Base-by-base conservation (phyloP, 345 rosid species). In the Gossypium raimondii region DNA sequence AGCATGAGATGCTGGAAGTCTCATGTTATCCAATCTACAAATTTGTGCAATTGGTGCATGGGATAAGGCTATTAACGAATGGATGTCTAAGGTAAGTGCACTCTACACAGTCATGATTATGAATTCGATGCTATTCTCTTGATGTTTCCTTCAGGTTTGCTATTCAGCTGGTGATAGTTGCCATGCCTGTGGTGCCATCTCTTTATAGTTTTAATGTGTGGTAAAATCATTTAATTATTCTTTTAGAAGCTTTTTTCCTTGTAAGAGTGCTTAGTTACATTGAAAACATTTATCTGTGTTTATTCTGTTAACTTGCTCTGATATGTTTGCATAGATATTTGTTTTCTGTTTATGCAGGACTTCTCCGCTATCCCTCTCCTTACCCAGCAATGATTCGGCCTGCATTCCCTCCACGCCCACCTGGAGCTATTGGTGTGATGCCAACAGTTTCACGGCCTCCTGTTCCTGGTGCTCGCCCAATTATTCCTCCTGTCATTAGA, bases 101-200 rank as follows among this genome's bases (percentile, higher is more conserved):
- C 81, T 83, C 82, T 66, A 48, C 81, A 81, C 80, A 79, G 75
- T 81, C 74, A 77, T 80, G 83, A 81, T 87, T 90, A 83, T 84
- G 85, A 85, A 81, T 72, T 84, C 82, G 81, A 84, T 80, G 84
- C 83, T 79, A 78, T 87, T 85, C 77, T 88, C 86, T 91, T 82
- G 61, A 85, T 87, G 85, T 90, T 82, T 86, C 87, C 93, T 84
- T 87, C 98, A 94, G 97, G 98, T 85, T 87, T 79, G 88, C 87
- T 89, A 78, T 89, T 88, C 93, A 84, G 93, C 94, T 85, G 88
- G 93, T 92, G 95, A 85, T 92, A 84, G 85, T 91, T 90, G 89
- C 85, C 86, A 87, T 89, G 85, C 93, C 82, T 89, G 67, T 92
- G 94, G 89, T 89, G 87, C 87, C 92, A 85, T 89, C 92, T 85